Evolutionary conservation across 805 yeast genomes (phyloP).

Genomic region (Metschnikowia similis): DNA sequence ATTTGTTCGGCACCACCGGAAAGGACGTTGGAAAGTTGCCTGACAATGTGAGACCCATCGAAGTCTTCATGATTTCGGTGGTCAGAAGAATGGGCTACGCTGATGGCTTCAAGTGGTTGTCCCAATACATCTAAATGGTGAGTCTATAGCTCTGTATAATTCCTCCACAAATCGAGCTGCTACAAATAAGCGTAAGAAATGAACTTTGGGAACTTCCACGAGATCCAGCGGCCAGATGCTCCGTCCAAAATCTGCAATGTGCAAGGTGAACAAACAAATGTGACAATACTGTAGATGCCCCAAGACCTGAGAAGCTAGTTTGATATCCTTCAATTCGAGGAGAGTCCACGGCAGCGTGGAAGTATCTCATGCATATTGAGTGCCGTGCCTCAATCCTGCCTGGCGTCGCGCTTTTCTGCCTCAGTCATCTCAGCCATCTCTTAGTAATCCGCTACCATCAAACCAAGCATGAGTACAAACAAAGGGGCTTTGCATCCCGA

Average conservation of each 20-base stretch:
- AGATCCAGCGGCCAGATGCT: neutral
- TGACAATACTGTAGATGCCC: no score
- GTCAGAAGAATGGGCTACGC: slow-evolving; percentile 99
- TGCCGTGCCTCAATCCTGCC: slow-evolving; percentile 1
- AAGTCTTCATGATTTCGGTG: slow-evolving; percentile 95
- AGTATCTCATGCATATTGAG: neutral
- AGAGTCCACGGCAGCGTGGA: neutral
- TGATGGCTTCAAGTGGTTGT: slow-evolving; percentile 97
- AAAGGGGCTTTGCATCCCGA: slow-evolving; percentile 44
- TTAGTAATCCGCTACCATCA: slow-evolving; percentile 4
- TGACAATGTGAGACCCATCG: slow-evolving; percentile 83
- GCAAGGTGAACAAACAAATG: neutral
- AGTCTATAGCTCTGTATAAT: neutral
- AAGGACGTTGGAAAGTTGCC: slow-evolving; percentile 63
- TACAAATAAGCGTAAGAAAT: neutral
- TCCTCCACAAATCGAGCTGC: neutral
- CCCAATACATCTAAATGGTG: slow-evolving; percentile 72
- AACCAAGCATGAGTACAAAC: slow-evolving; percentile 21
- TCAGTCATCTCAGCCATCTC: slow-evolving; percentile 1
- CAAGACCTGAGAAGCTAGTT: no score
- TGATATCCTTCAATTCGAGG: no score
- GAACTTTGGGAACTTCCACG: neutral
- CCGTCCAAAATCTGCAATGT: neutral
- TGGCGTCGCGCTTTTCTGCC: slow-evolving; percentile 5
- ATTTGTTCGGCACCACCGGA: slow-evolving; percentile 87